A percentile compares a stretch with the other conserved stretches of the same genome.
These are phyloP conservation scores for Candida albicans DNA, from an alignment of 1,139 yeast species.

Conservation along the genomic window DNA sequence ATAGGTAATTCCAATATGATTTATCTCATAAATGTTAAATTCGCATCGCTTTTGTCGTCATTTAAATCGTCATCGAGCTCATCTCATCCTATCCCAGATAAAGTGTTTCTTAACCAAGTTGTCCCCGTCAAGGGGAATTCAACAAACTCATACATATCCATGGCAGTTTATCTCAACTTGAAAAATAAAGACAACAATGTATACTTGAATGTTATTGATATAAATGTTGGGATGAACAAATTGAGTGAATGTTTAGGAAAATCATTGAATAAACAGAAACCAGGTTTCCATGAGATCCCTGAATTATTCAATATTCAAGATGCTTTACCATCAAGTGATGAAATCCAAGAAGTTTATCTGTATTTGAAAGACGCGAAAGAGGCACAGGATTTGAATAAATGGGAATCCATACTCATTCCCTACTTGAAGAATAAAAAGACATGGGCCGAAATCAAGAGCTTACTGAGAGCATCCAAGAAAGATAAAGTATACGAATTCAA, in stretches of 20 bases:
- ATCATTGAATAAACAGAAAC: constrained; percentile 34
- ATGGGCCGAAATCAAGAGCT: constrained; percentile 24
- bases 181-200: constrained; percentile 46
- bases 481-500: constrained; percentile 24
- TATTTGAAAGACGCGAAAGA: constrained; percentile 21
- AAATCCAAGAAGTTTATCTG: constrained; percentile 25
- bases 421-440: constrained; percentile 31
- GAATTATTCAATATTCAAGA: constrained; percentile 20
- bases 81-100: constrained; percentile 20
- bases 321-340: constrained; percentile 13
- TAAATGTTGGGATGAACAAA: constrained; percentile 70
- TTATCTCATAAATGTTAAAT: constrained; percentile 45
- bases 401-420: constrained; percentile 36
- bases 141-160: constrained; percentile 37
- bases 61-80: constrained; percentile 21
- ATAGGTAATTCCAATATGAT: constrained; percentile 40
- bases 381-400: constrained; percentile 22
- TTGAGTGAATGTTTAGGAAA: constrained; percentile 74
- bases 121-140: constrained; percentile 47
- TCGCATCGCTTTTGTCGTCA: constrained; percentile 42
- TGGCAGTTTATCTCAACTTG: constrained; percentile 43
- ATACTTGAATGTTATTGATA: constrained; percentile 46
- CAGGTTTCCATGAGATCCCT: constrained; percentile 29
- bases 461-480: constrained; percentile 16
- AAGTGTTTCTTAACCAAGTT: constrained; percentile 32